These are phyloP conservation scores for Fusarium irregulare DNA, from an alignment of 2,329 filamentous ascomycete genomes.

Conservation along the genomic window DNA sequence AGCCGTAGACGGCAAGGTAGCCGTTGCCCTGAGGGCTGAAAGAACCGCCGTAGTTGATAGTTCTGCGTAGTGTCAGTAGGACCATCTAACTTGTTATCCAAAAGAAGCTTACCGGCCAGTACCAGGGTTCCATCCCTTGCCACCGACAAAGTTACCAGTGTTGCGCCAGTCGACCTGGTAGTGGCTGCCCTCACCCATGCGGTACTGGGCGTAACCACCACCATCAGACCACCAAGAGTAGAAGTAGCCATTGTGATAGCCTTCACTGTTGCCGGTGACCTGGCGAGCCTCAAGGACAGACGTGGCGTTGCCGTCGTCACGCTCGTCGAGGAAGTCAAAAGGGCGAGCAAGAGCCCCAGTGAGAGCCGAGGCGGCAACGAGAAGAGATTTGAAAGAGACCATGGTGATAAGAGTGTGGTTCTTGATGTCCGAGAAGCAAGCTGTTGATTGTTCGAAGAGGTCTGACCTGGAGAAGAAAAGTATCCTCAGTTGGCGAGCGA, in stretches of 20 bases:
- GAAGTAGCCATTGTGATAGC: constrained; percentile 18
- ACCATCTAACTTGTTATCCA: rapidly evolving
- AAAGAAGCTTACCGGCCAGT: constrained; percentile 9
- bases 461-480: not conserved
- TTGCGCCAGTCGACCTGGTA: constrained; percentile 18
- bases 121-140: constrained; percentile 24
- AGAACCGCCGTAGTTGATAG: constrained; percentile 18
- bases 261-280: constrained; percentile 16
- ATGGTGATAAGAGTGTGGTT: not conserved
- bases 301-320: constrained; percentile 13
- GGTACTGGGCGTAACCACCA: constrained; percentile 14
- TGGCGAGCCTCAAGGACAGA: constrained; percentile 10
- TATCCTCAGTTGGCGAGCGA: not conserved
- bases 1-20: constrained; percentile 17
- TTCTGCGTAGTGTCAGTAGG: not conserved
- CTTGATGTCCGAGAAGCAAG: not conserved
- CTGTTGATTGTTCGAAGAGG: not conserved
- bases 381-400: constrained; percentile 15
- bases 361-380: constrained; percentile 13
- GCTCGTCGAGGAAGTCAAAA: constrained; percentile 23
- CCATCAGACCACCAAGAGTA: constrained; percentile 30
- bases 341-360: constrained; percentile 18
- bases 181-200: constrained; percentile 5
- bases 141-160: constrained; percentile 26
- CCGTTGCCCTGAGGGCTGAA: constrained; percentile 22